Evolutionary conservation across 176 grass and related monocot genomes (phyloP).

Genomic region (Eragrostis curvula): DNA sequence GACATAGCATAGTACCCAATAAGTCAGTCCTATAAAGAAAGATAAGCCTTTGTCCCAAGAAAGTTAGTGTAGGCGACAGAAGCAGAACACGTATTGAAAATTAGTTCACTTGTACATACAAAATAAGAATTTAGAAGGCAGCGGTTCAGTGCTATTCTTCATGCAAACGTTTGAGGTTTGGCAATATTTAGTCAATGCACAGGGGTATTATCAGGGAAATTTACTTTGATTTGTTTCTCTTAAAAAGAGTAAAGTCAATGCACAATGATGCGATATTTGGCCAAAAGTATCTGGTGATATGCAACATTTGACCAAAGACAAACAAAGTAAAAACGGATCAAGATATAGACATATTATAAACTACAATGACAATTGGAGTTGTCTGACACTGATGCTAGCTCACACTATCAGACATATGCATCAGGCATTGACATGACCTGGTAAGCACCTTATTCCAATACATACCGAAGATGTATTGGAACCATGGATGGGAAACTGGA

Average conservation of each 20-base stretch:
- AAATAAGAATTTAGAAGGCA: neutral
- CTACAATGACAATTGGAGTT: neutral
- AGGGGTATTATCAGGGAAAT: neutral
- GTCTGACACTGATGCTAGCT: constrained; percentile 15
- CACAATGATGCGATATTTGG: neutral
- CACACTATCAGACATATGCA: neutral
- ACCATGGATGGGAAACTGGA: neutral
- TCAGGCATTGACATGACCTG: neutral
- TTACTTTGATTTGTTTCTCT: neutral
- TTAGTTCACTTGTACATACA: neutral
- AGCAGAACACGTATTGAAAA: constrained; percentile 21
- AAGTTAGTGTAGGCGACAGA: neutral
- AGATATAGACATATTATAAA: neutral
- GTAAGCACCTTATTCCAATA: constrained; percentile 24
- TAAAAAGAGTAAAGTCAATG: too few species aligned
- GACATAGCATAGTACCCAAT: constrained; percentile 21
- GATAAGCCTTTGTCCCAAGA: neutral
- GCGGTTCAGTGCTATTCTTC: neutral
- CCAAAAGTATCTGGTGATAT: constrained; percentile 21
- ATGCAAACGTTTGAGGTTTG: constrained; percentile 5
- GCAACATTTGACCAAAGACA: neutral
- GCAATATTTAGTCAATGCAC: constrained; percentile 5
- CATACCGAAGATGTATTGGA: neutral
- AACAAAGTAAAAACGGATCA: neutral
- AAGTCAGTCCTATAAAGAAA: neutral